Percentiles rank a stretch among this genome's conserved stretches.
These are phyloP conservation scores for Trametes hirsuta DNA, from an alignment of 1,284 basidiomycete genomes.

Conservation along the genomic window DNA sequence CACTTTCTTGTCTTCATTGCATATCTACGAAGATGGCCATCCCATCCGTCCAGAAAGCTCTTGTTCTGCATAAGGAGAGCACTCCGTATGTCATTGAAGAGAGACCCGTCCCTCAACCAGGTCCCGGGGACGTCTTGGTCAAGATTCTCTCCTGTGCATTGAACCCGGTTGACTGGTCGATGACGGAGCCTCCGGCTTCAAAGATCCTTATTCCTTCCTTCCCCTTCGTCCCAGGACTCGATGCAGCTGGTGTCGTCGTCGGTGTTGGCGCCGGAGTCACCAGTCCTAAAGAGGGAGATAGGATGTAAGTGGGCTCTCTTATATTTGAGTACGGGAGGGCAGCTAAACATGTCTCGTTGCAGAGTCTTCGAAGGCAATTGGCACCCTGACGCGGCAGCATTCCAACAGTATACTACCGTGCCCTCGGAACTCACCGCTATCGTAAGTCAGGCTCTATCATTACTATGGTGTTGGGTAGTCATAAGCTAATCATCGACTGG, in stretches of 20 bases:
- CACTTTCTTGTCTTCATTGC: not conserved
- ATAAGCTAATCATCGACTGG: too few relatives aligned
- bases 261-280: conserved; percentile 56
- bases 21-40: not conserved
- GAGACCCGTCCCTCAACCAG: conserved; percentile 4
- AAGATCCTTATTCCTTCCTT: not conserved
- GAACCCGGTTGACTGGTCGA: not conserved
- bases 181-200: not conserved
- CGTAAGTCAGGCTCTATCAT: conserved; percentile 17
- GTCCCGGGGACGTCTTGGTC: conserved; percentile 9
- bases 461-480: not conserved
- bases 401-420: conserved; percentile 53
- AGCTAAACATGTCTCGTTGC: not conserved
- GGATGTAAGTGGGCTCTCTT: conserved; percentile 1
- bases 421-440: conserved; percentile 39
- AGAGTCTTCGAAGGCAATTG: conserved; percentile 46
- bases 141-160: conserved; percentile 6
- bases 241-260: conserved; percentile 61
- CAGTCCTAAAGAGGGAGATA: conserved; percentile 55
- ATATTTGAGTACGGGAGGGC: conserved; percentile 19
- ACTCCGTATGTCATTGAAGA: conserved; percentile 5
- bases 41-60: conserved; percentile 13
- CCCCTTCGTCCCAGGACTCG: conserved; percentile 48
- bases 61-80: not conserved
- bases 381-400: conserved; percentile 33